Base-by-base conservation (phyloP, 148 eudicot genomes). In the Silene conica region DNA sequence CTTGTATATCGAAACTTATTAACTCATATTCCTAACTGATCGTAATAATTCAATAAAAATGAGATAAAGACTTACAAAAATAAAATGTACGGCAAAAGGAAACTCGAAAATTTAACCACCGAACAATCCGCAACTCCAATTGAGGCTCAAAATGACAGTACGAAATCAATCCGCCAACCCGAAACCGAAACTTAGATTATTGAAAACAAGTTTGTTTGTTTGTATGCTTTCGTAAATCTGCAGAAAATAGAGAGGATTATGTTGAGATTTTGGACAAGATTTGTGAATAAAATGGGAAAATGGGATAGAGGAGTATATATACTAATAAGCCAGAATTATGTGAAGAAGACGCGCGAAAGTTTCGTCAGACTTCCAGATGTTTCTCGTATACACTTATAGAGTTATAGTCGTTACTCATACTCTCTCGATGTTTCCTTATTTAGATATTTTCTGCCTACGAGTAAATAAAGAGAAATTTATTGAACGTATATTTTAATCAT, bases 81-180 rank as follows among this genome's bases (percentile, higher is more conserved):
- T 1, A 26, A 64, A 28, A 2, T n/a, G 7, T 7, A 14, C 1
- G 3, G 11, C 9, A 21, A 21, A 12, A 13, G n/a, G 8, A 21
- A 25, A 12, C n/a, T 3, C 13, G n/a, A 45, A 68, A 68, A n/a
- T n/a, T n/a, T n/a, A n/a, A 21, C 80, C 28, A 18, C 78, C 78
- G 23, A 67, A 64, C 83, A 63, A 54, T 79, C 82, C 85, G 20
- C 85, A 80, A 71, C 69, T 69, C 76, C 85, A 16, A 82, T n/a
- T 80, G 61, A 72, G 56, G 69, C 55, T 72, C 25, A 57, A 67
- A 60, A 63, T 67, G 64, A 62, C 85, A 16, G 76, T 18, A 11
- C 78, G 14, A 74, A 79, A 77, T 79, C 83, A 18, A 22, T 77
- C 85, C 85, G 64, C 85, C 59, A 82, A 80, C 81, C 84, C 79